Conservation (phyloP, 768 basidiomycete genomes). For the Leccinellum albellum region DNA sequence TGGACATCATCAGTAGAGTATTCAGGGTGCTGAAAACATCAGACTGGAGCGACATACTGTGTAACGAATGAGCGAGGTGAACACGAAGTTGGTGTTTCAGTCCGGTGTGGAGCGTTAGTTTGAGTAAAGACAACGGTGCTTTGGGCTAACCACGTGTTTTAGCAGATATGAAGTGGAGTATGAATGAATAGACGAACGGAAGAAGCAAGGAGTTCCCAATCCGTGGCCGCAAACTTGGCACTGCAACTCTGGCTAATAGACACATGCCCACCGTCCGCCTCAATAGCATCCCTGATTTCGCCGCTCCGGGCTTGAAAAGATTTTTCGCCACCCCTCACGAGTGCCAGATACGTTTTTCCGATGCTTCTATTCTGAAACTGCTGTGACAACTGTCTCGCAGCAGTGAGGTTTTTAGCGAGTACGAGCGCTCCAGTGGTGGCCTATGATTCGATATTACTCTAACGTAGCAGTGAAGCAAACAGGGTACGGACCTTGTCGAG, state of each 20-base stretch:
- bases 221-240: conserved; percentile 34
- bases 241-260: conserved; percentile 28
- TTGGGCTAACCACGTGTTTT: conserved; percentile 33
- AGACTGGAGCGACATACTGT: conserved; percentile 33
- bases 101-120: conserved; percentile 55
- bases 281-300: conserved; percentile 45
- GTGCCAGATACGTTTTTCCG: conserved; percentile 59
- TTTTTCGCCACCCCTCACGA: conserved; percentile 51
- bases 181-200: conserved; percentile 43
- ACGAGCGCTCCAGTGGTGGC: conserved; percentile 60
- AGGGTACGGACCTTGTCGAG: conserved; percentile 53
- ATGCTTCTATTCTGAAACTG: conserved; percentile 50
- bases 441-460: conserved; percentile 30
- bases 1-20: conserved; percentile 11
- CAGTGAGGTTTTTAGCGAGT: conserved; percentile 43
- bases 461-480: neutral
- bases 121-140: conserved; percentile 54
- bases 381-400: conserved; percentile 48
- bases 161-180: conserved; percentile 15
- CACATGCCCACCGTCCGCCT: conserved; percentile 43
- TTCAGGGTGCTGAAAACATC: neutral
- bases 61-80: conserved; percentile 51
- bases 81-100: conserved; percentile 71
- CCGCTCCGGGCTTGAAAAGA: conserved; percentile 38
- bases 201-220: conserved; percentile 57